Evolutionary conservation across 2,329 filamentous ascomycete species (phyloP).

Genomic region (Aspergillus piperis): DNA sequence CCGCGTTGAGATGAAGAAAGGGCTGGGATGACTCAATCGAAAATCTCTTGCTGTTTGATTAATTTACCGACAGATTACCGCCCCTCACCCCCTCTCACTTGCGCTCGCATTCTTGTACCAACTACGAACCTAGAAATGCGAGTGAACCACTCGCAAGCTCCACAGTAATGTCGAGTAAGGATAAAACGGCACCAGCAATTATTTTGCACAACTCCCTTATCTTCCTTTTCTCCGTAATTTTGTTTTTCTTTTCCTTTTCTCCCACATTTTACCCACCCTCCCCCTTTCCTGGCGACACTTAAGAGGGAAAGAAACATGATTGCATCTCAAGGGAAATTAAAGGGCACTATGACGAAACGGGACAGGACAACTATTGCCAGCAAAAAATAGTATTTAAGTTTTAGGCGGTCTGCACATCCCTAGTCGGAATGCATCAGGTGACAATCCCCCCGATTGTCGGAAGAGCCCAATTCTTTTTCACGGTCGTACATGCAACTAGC

Average conservation of each 20-base stretch:
- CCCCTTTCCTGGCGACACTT: background rate
- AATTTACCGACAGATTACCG: constrained; percentile 3
- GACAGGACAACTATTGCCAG: background rate
- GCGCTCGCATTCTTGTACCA: constrained; percentile 3
- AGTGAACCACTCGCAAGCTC: constrained; percentile 8
- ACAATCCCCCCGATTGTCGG: constrained; percentile 12
- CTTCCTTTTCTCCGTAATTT: background rate
- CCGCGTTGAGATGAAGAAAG: constrained; percentile 14
- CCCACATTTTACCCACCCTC: background rate
- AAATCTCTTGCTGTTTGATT: background rate
- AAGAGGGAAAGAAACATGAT: background rate
- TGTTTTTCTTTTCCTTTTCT: background rate
- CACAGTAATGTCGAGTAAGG: constrained; percentile 17
- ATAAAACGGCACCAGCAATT: constrained; percentile 16
- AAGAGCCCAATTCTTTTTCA: background rate
- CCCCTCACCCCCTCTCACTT: background rate
- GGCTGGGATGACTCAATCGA: constrained; percentile 7
- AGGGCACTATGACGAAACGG: background rate
- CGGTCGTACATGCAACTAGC: constrained; percentile 1
- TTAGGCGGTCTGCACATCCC: constrained; percentile 3
- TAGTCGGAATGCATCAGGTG: constrained; percentile 12
- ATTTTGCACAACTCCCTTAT: constrained; percentile 4
- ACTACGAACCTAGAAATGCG: constrained; percentile 7
- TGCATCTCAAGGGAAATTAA: constrained; percentile 1
- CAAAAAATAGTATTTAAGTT: constrained; percentile 1